Conservation (phyloP, 495 filamentous ascomycete genomes). For the Penicillium subrubescens region DNA sequence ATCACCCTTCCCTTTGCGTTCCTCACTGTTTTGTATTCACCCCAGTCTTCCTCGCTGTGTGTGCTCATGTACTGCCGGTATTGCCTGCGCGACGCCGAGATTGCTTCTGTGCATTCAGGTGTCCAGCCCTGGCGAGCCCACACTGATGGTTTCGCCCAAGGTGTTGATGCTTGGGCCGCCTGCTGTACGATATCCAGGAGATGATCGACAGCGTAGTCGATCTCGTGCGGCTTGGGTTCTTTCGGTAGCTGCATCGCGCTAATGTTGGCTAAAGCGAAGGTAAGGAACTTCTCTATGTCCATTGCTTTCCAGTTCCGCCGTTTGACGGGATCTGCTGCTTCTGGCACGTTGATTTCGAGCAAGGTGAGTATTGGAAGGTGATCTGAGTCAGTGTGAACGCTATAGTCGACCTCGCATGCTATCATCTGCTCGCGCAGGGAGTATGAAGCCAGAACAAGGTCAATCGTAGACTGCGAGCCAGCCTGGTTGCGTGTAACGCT, state of each 20-base stretch:
- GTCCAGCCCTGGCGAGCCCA: conserved; percentile 14
- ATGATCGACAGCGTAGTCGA: background rate
- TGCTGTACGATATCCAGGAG: background rate
- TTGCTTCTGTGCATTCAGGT: conserved; percentile 12
- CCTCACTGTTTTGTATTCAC: background rate
- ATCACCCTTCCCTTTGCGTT: conserved; percentile 2
- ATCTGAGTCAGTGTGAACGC: conserved; percentile 3
- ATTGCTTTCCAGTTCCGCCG: background rate
- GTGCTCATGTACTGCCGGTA: background rate
- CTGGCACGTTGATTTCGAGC: background rate
- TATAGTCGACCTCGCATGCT: background rate
- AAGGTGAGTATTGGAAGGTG: background rate
- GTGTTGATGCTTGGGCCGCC: conserved; percentile 7
- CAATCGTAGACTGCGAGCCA: conserved; percentile 6
- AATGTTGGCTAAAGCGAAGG: background rate
- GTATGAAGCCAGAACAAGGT: conserved; percentile 7
- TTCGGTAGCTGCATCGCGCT: background rate
- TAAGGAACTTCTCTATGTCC: background rate
- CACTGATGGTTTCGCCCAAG: conserved; percentile 6
- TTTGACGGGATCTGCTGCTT: background rate
- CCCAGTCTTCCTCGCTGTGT: background rate
- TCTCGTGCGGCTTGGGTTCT: background rate
- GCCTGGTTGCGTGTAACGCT: conserved; percentile 4
- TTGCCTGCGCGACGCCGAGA: conserved; percentile 7
- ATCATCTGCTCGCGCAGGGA: background rate